Evolutionary conservation across 306 rosid genomes (phyloP).

Genomic region (Cucurbita ficifolia): DNA sequence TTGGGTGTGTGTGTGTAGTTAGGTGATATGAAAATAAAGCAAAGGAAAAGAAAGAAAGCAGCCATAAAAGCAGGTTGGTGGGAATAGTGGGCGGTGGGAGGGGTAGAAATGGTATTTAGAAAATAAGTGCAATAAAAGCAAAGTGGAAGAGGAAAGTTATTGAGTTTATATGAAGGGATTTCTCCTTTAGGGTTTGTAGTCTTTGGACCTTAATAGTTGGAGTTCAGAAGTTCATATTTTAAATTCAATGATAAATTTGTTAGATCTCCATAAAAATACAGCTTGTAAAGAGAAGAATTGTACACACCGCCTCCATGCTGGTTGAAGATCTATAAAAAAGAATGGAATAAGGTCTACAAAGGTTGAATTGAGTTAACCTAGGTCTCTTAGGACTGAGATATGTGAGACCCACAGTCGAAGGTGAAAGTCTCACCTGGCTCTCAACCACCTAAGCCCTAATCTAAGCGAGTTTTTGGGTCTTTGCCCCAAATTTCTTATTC

Average conservation of each 20-base stretch:
- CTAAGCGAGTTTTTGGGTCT: too few species aligned
- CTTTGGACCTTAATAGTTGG: too few species aligned
- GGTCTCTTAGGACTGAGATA: too few species aligned
- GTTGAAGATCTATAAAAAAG: too few species aligned
- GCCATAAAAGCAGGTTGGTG: constrained; percentile 5
- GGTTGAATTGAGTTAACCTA: too few species aligned
- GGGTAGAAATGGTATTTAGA: background rate
- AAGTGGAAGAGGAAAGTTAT: background rate
- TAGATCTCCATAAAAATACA: too few species aligned
- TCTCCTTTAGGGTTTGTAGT: background rate
- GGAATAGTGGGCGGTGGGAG: background rate
- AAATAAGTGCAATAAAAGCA: constrained; percentile 1
- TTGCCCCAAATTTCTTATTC: background rate
- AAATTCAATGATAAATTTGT: too few species aligned
- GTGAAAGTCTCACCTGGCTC: background rate
- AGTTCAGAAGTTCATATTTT: too few species aligned
- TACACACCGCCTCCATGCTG: too few species aligned
- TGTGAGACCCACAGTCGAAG: too few species aligned
- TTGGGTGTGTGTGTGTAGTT: background rate
- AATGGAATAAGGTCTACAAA: too few species aligned
- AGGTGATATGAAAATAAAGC: background rate
- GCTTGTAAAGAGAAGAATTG: too few species aligned
- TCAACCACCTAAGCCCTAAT: background rate
- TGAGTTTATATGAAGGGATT: background rate
- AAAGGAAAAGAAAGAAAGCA: background rate